Percentiles rank a stretch among this genome's conserved stretches.
phyloP scores from a whole-genome alignment of 331 rosid species.

The Telfairia occidentalis region DNA sequence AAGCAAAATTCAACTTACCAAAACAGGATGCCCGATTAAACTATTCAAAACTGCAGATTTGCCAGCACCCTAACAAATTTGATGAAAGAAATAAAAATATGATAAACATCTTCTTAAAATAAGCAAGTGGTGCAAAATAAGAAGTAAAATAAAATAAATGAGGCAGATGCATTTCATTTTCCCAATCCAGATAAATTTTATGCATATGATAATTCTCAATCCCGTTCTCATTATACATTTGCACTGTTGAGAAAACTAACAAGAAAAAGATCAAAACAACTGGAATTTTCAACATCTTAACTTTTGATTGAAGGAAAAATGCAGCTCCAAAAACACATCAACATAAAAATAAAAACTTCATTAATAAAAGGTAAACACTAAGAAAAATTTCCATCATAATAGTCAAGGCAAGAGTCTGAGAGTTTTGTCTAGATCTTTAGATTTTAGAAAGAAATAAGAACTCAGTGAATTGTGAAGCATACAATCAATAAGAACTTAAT shows the following conservation, averaged over 20 bases:
- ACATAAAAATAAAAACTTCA: not conserved
- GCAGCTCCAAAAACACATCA: not conserved
- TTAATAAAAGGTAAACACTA: not conserved
- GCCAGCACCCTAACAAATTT: constrained; percentile 63
- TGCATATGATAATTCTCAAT: not conserved
- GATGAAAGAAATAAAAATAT: not conserved
- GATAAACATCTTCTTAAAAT: not conserved
- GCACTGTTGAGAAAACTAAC: not conserved
- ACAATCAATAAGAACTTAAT: not conserved
- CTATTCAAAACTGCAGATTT: constrained; percentile 86
- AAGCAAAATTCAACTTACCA: constrained; percentile 43
- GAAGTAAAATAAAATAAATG: not conserved
- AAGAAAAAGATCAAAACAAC: not conserved
- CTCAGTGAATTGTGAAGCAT: not conserved
- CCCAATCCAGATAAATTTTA: not conserved
- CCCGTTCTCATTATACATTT: not conserved
- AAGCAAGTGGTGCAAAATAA: not conserved
- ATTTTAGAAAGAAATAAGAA: not conserved
- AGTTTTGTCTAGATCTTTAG: not conserved
- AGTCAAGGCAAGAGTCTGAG: not conserved
- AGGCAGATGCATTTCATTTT: not conserved
- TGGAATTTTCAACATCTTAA: not conserved
- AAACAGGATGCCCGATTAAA: constrained; percentile 86
- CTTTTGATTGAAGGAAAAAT: not conserved
- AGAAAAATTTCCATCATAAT: not conserved